phyloP scores from a whole-genome alignment of 2,329 filamentous ascomycete species.

The Rutstroemia sp. region DNA sequence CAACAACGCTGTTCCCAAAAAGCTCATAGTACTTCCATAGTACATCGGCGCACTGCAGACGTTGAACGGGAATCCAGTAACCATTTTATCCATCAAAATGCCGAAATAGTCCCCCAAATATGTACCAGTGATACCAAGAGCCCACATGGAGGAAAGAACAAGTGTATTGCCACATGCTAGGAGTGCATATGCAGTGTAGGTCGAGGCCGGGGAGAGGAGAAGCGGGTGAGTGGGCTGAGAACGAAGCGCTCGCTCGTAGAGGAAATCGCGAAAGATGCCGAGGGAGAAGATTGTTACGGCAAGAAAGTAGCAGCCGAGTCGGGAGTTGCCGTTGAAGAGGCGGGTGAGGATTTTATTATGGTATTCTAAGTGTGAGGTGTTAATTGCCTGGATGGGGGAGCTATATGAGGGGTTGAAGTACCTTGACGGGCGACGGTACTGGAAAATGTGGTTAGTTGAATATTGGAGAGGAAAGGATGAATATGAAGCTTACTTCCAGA shows the following conservation, averaged over 20 bases:
- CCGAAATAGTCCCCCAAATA: constrained; percentile 98
- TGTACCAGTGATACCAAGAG: constrained; percentile 87
- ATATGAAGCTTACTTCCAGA: constrained; percentile 80
- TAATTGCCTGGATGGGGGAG: constrained; percentile 10
- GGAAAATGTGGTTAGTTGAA: constrained; percentile 7
- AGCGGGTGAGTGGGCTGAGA: constrained; percentile 68
- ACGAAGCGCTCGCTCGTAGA: constrained; percentile 79
- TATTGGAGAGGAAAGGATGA: neutral
- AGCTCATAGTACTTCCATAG: constrained; percentile 86
- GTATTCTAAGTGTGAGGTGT: constrained; percentile 60
- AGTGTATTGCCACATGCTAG: constrained; percentile 73
- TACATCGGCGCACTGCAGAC: constrained; percentile 92
- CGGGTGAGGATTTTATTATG: constrained; percentile 82
- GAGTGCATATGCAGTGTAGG: constrained; percentile 62
- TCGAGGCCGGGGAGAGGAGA: constrained; percentile 52
- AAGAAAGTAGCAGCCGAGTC: constrained; percentile 81
- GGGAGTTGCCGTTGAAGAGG: constrained; percentile 71
- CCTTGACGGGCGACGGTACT: constrained; percentile 81
- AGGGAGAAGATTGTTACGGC: constrained; percentile 85
- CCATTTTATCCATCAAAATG: constrained; percentile 91
- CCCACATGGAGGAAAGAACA: constrained; percentile 84
- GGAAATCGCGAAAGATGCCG: constrained; percentile 78
- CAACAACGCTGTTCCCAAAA: constrained; percentile 78
- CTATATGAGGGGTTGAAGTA: constrained; percentile 32
- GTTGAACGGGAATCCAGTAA: constrained; percentile 94